Base-by-base conservation (phyloP, 164 flowering plant species). In the Malania oleifera region DNA sequence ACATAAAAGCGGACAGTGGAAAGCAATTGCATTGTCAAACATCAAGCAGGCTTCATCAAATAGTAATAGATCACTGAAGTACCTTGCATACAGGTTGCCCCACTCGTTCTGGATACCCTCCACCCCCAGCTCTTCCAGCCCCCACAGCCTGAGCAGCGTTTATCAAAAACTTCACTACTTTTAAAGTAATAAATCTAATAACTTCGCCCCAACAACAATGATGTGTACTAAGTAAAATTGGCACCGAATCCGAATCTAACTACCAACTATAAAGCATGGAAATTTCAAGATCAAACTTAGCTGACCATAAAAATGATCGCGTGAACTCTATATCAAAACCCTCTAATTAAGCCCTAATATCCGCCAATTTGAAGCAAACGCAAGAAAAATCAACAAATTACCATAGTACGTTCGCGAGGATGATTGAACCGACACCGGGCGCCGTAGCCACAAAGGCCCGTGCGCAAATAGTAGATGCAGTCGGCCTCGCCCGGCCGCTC, bases 71-170 rank as follows among this genome's bases (percentile, higher is more conserved):
- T 23, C 47, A 54, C 35, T 40, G 22, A 25, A 41, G 18, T 79
- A 95, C 99, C 91, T 89, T 89, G 68, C 99, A 95, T 7, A 81
- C 66, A 29, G 97, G 95, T 71, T 91, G 86, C 24, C 88, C 96
- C 25, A 66, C 58, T 55, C 99, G 79, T 80, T 95, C 95, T 0
- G 99, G 99, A 51, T 71, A 85, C 62, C 89, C 95, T 40, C 73
- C 83, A 55, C 68, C 86, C 53, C 65, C 80, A 25, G 62, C 60
- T 69, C 84, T 68, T 8, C 66, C 67, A 61, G 72, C 79, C 62
- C 81, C 91, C 31, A 56, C 40, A 40, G 73, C 93, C 97, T 91
- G 75, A 62, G n/a, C 38, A 68, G 17, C 37, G 38, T 25, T 31
- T 22, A 24, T 7, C 45, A 35, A 41, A 54, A 60, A 37, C n/a